These are phyloP conservation scores for Aspergillus campestris DNA, from an alignment of 495 filamentous ascomycete species.

Conservation along the genomic window DNA sequence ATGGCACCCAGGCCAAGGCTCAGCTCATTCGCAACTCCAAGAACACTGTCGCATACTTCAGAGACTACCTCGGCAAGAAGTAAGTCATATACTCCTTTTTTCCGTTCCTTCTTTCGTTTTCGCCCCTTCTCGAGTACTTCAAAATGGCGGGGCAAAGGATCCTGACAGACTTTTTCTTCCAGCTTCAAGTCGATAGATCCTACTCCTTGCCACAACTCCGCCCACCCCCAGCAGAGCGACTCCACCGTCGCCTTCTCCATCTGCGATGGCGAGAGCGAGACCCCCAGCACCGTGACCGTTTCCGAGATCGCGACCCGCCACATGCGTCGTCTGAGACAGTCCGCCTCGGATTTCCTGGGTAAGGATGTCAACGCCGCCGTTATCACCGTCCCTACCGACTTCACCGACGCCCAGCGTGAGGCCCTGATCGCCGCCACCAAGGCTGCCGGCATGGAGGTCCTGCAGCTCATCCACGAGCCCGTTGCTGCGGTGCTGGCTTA, in stretches of 20 bases:
- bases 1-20: conserved; percentile 88
- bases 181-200: conserved; percentile 94
- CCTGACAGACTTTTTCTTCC: conserved; percentile 5
- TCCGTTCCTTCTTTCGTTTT: too few relatives aligned
- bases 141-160: background rate
- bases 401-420: conserved; percentile 73
- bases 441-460: conserved; percentile 74
- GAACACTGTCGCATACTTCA: conserved; percentile 93
- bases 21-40: conserved; percentile 83
- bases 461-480: conserved; percentile 92
- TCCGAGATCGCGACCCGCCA: conserved; percentile 84
- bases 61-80: conserved; percentile 92
- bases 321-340: conserved; percentile 67
- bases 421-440: conserved; percentile 71
- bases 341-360: conserved; percentile 85
- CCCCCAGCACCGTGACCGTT: conserved; percentile 62
- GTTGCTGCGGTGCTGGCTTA: conserved; percentile 85
- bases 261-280: conserved; percentile 62
- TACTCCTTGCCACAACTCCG: conserved; percentile 85
- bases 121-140: background rate
- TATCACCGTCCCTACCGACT: conserved; percentile 89
- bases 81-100: conserved; percentile 26
- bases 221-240: conserved; percentile 72
- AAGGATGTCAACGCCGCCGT: conserved; percentile 89
- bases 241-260: conserved; percentile 75